phyloP scores from a whole-genome alignment of 495 filamentous ascomycete genomes.

The Podospora australis region DNA sequence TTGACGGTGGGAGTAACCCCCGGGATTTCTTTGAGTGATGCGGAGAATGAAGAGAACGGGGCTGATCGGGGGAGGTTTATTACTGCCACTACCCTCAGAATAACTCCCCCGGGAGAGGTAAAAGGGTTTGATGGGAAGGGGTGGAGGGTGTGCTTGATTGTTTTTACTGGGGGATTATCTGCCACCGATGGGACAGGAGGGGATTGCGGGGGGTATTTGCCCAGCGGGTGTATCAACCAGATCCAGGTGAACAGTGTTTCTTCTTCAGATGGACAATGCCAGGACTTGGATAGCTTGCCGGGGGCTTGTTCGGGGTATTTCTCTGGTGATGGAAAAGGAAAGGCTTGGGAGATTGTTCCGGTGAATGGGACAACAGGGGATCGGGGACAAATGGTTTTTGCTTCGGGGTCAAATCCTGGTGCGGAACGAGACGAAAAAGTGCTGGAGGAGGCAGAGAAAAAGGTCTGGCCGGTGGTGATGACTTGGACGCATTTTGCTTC shows the following conservation, averaged over 20 bases:
- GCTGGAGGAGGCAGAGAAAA: slow-evolving; percentile 3
- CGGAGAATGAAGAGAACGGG: too few species aligned
- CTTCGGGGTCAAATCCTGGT: slow-evolving; percentile 4
- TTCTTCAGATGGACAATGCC: too few species aligned
- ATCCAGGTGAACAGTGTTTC: slow-evolving; percentile 13
- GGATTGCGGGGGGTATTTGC: slow-evolving; percentile 3
- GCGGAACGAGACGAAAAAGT: slow-evolving; percentile 5
- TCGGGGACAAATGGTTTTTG: slow-evolving; percentile 8
- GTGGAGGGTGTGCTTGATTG: slow-evolving; percentile 17
- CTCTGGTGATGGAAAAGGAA: background rate
- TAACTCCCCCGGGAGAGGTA: slow-evolving; percentile 7
- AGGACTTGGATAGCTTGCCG: slow-evolving; percentile 11
- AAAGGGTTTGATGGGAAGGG: background rate
- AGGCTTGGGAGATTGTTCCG: background rate
- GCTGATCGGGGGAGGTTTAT: background rate
- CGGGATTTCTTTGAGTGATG: slow-evolving; percentile 9
- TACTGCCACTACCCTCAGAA: slow-evolving; percentile 5
- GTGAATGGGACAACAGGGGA: background rate
- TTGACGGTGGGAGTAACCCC: slow-evolving; percentile 6
- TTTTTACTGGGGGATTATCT: slow-evolving; percentile 15
- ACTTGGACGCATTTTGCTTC: slow-evolving; percentile 19
- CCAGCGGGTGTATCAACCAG: slow-evolving; percentile 10
- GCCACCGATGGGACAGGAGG: slow-evolving; percentile 1
- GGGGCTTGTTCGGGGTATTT: slow-evolving; percentile 6
- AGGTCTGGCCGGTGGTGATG: slow-evolving; percentile 19